A percentile compares a stretch with the other conserved stretches of the same genome.
These are phyloP conservation scores for Aspergillus spinulosporus DNA, from an alignment of 2,329 filamentous ascomycete genomes.

Conservation along the genomic window DNA sequence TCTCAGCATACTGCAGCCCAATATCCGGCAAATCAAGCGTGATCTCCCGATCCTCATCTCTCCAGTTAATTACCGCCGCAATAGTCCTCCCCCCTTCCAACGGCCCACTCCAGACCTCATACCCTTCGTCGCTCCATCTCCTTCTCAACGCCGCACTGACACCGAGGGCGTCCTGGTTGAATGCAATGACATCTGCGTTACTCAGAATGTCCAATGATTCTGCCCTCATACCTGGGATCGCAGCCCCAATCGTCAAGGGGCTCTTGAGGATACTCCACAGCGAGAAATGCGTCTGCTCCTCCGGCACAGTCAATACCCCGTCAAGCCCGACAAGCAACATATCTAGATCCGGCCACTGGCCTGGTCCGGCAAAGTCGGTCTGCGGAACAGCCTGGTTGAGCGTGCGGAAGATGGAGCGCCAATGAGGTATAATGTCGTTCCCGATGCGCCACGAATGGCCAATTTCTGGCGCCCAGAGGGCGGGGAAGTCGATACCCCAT, in stretches of 20 bases:
- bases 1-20: conserved; percentile 43
- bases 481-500: conserved; percentile 54
- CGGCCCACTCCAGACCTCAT: conserved; percentile 55
- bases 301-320: conserved; percentile 44
- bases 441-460: conserved; percentile 55
- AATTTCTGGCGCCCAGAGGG: conserved; percentile 50
- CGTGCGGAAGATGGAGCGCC: conserved; percentile 55
- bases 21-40: conserved; percentile 45
- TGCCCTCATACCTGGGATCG: conserved; percentile 34
- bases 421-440: conserved; percentile 56
- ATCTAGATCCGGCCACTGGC: conserved; percentile 55
- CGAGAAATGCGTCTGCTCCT: conserved; percentile 56
- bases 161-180: conserved; percentile 59
- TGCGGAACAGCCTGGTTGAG: conserved; percentile 55
- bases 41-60: conserved; percentile 45
- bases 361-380: conserved; percentile 45
- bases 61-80: conserved; percentile 54
- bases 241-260: conserved; percentile 51
- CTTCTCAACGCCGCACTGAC: conserved; percentile 54
- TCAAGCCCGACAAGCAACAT: conserved; percentile 56
- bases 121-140: conserved; percentile 51
- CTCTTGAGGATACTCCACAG: conserved; percentile 57
- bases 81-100: conserved; percentile 48
- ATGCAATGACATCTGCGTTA: conserved; percentile 57
- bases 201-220: conserved; percentile 47